These are phyloP conservation scores for Clavispora carvajalis DNA, from an alignment of 805 yeast genomes.

Conservation along the genomic window DNA sequence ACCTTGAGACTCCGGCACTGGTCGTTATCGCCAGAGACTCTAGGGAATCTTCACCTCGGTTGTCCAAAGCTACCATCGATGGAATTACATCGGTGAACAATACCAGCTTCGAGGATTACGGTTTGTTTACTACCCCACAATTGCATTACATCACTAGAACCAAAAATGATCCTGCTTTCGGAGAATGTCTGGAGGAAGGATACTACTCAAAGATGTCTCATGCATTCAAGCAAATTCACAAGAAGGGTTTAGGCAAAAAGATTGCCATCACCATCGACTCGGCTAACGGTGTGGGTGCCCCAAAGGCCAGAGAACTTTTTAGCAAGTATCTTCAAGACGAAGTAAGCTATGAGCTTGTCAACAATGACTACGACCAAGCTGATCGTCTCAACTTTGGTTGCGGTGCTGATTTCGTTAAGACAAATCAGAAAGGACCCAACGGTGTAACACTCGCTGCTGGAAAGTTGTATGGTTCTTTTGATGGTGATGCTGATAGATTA, in stretches of 20 bases:
- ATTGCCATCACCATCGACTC: slow-evolving; percentile 69
- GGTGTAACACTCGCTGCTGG: slow-evolving; percentile 44
- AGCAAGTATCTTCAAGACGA: slow-evolving; percentile 33
- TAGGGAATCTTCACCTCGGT: slow-evolving; percentile 71
- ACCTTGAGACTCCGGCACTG: slow-evolving; percentile 35
- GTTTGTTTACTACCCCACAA: slow-evolving; percentile 87
- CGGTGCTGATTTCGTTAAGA: slow-evolving; percentile 95
- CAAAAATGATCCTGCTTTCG: slow-evolving; percentile 60
- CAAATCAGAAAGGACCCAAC: slow-evolving; percentile 73
- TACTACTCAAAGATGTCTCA: slow-evolving; percentile 60
- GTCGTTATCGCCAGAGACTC: slow-evolving; percentile 83
- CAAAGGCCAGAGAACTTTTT: slow-evolving; percentile 52
- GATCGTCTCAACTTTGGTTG: slow-evolving; percentile 65
- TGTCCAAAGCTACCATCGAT: slow-evolving; percentile 53
- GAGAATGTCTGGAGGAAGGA: slow-evolving; percentile 58
- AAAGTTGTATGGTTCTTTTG: slow-evolving; percentile 74
- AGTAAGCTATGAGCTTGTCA: slow-evolving; percentile 43
- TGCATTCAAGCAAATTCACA: slow-evolving; percentile 45
- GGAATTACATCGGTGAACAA: slow-evolving; percentile 49
- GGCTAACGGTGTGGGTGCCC: slow-evolving; percentile 97
- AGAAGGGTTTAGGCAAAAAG: slow-evolving; percentile 14
- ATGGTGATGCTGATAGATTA: slow-evolving; percentile 96
- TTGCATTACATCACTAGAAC: slow-evolving; percentile 80
- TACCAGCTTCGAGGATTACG: slow-evolving; percentile 48
- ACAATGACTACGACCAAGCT: slow-evolving; percentile 52